Percentiles rank a stretch among this genome's conserved stretches.
Evolutionary conservation across 768 basidiomycete genomes (phyloP).

Genomic region (Boletus subparvulus): DNA sequence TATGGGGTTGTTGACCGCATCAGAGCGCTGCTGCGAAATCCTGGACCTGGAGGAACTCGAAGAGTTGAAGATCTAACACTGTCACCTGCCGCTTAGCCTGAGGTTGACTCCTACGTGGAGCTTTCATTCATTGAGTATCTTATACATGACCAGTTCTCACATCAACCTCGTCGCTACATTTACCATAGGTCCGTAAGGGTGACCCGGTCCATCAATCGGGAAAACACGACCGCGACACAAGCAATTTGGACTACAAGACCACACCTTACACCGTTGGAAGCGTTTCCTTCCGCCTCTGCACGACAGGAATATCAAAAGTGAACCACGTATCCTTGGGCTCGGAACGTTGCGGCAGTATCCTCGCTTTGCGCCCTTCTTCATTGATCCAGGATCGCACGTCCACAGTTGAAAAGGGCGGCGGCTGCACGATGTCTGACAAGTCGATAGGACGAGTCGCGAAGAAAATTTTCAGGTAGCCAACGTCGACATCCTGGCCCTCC

Average conservation of each 20-base stretch:
- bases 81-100: too few species aligned
- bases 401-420: conserved; percentile 29
- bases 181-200: too few species aligned
- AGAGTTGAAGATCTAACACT: too few species aligned
- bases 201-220: not conserved
- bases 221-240: not conserved
- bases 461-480: conserved; percentile 46
- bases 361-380: conserved; percentile 1
- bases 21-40: too few species aligned
- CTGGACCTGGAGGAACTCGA: too few species aligned
- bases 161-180: not conserved
- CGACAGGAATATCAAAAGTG: conserved; percentile 16
- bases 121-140: not conserved
- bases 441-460: conserved; percentile 38
- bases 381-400: not conserved
- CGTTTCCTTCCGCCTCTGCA: conserved; percentile 11
- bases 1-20: too few species aligned
- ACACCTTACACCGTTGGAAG: not conserved
- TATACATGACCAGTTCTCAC: not conserved
- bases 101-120: not conserved
- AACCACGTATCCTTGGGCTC: conserved; percentile 14
- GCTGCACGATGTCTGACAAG: conserved; percentile 35
- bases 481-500: conserved; percentile 33
- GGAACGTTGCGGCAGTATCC: not conserved
- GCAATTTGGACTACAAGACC: too few species aligned